phyloP scores from a whole-genome alignment of 768 basidiomycete species.

The Hericium coralloides region DNA sequence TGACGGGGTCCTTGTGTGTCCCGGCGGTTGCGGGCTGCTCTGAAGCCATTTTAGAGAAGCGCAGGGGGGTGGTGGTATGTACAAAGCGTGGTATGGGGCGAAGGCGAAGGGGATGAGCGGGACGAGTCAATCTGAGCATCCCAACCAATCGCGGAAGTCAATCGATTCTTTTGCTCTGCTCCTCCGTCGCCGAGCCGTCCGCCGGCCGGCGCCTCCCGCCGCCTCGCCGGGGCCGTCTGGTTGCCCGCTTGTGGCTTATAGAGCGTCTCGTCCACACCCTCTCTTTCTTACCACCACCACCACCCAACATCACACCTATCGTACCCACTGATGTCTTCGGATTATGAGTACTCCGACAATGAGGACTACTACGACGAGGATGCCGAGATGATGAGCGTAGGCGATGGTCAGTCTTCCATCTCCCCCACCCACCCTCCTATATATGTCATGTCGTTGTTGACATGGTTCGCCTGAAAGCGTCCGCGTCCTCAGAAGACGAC shows the following conservation, averaged over 20 bases:
- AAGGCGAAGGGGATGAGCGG: neutral
- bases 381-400: constrained; percentile 55
- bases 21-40: constrained; percentile 19
- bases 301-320: constrained; percentile 1
- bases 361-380: constrained; percentile 66
- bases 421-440: constrained; percentile 13
- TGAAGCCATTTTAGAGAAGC: constrained; percentile 26
- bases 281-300: neutral
- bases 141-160: constrained; percentile 6
- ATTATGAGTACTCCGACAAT: constrained; percentile 65
- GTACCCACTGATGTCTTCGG: constrained; percentile 41
- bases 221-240: neutral
- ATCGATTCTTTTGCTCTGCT: neutral
- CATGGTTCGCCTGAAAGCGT: constrained; percentile 21
- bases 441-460: constrained; percentile 1
- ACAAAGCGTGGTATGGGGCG: neutral
- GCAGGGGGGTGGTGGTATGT: neutral
- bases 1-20: constrained; percentile 70
- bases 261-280: constrained; percentile 1
- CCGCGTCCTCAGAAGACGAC: constrained; percentile 45
- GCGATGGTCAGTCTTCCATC: constrained; percentile 35
- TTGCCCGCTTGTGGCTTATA: neutral
- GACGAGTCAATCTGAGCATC: constrained; percentile 22
- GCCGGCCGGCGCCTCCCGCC: neutral
- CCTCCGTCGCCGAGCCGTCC: neutral